Base-by-base conservation (phyloP, 1,284 basidiomycete genomes). In the Mycosarcoma mackinlayi region DNA sequence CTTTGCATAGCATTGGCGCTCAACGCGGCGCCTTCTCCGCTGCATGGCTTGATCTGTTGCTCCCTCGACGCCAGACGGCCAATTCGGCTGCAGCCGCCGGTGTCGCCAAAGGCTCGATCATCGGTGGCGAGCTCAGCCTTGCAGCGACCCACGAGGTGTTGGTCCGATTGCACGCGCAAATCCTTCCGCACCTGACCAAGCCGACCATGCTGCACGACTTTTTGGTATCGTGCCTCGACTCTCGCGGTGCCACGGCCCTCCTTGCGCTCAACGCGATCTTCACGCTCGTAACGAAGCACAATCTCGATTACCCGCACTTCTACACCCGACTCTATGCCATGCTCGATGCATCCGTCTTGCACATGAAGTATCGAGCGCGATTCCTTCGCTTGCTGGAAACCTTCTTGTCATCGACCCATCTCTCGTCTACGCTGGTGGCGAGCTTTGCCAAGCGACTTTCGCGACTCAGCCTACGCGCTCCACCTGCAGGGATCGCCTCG, bases 241-340 rank as follows among this genome's bases (percentile, higher is more conserved):
- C 74, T 7, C 64, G 67, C 3, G 94, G 92, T 1, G 88, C 90
- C 0, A 88, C 92, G n/a, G 94, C 93, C 3, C 86, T 98, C 54
- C 86, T 98, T 39, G 93, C 93, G 4, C 87, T 98, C 73, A 98
- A 98, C 78, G 91, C 91, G 0, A 84, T 98, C 47, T 98, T 94
- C 81, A 88, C 91, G 6, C 86, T 99, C 64, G 97, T 98, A 84
- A 91, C 89, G 49, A 88, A 92, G 54, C 94, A 97, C 83, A 97
- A 98, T 79, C 86, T 98, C 28, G 94, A 98, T 81, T 98, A 96
- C 79, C 95, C 96, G 4, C 90, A 89, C 9, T 98, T 99, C 84
- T 99, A 97, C 85, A 91, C 89, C 4, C 88, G 91, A n/a, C 86
- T 99, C 3, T 98, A 98, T 77, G 87, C 88, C 1, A 91, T 98